These are phyloP conservation scores for Fusarium sp. DNA, from an alignment of 2,329 filamentous ascomycete species.

Conservation along the genomic window DNA sequence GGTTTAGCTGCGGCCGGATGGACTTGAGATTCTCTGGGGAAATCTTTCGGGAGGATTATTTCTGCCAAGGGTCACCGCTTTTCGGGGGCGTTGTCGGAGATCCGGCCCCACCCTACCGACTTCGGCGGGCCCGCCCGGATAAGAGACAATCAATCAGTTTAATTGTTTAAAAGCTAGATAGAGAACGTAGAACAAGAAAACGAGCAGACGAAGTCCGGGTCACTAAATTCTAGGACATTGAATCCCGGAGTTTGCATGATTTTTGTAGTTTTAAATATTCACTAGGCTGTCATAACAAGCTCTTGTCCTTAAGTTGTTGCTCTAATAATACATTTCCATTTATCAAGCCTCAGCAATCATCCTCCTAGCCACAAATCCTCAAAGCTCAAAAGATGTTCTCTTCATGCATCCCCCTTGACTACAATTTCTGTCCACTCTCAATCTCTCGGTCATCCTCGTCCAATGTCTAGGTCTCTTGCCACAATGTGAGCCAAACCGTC, in stretches of 20 bases:
- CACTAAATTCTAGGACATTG: neutral
- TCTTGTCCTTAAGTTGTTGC: neutral
- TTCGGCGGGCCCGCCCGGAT: conserved; percentile 9
- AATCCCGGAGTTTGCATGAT: neutral
- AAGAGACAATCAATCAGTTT: neutral
- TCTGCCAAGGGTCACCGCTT: conserved; percentile 56
- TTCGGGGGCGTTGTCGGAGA: conserved; percentile 22
- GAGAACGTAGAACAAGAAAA: neutral
- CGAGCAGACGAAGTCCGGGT: neutral
- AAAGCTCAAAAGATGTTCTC: conserved; percentile 2
- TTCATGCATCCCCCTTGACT: neutral
- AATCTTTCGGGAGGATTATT: conserved; percentile 50
- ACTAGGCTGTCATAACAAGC: conserved; percentile 6
- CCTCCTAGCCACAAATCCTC: conserved; percentile 1
- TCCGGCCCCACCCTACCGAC: conserved; percentile 41
- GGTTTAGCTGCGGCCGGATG: conserved; percentile 33
- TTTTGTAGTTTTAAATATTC: neutral
- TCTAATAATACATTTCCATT: conserved; percentile 12
- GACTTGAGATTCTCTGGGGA: conserved; percentile 26
- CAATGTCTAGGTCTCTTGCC: neutral
- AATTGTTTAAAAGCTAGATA: neutral
- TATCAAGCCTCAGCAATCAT: conserved; percentile 16
- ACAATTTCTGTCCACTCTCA: neutral
- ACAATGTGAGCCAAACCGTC: neutral
- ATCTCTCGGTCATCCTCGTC: neutral